phyloP scores from a whole-genome alignment of 2,329 filamentous ascomycete genomes.

The Amphichorda felina region DNA sequence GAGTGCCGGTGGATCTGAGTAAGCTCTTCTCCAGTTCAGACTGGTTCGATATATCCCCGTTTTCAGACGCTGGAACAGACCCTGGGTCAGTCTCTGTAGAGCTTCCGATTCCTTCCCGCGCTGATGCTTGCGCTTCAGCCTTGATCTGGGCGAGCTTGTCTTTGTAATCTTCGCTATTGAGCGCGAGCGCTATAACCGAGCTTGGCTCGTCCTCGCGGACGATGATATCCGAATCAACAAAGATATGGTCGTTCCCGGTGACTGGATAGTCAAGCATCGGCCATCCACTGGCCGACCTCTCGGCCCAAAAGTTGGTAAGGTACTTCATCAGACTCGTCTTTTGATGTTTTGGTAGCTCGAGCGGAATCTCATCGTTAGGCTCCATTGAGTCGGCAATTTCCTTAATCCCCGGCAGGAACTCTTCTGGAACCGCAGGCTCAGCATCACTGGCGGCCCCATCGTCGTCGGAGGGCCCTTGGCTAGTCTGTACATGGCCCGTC shows the following conservation, averaged over 20 bases:
- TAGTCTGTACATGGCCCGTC: conserved; percentile 17
- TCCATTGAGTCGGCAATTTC: conserved; percentile 53
- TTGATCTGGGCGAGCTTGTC: conserved; percentile 63
- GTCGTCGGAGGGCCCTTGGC: conserved; percentile 53
- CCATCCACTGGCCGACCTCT: conserved; percentile 93
- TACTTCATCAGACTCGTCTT: conserved; percentile 91
- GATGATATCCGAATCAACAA: conserved; percentile 93
- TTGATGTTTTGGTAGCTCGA: conserved; percentile 83
- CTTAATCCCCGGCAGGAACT: conserved; percentile 51
- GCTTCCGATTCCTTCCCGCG: conserved; percentile 13
- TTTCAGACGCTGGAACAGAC: conserved; percentile 21
- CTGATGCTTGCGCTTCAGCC: conserved; percentile 30
- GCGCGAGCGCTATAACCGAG: conserved; percentile 85
- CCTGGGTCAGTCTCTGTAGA: background rate
- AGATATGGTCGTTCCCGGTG: conserved; percentile 81
- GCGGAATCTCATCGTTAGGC: conserved; percentile 44
- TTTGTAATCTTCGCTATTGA: conserved; percentile 80
- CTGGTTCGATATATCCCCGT: conserved; percentile 38
- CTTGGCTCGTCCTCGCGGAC: conserved; percentile 96
- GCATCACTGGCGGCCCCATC: conserved; percentile 60
- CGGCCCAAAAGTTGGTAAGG: conserved; percentile 96
- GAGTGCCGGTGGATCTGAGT: conserved; percentile 73
- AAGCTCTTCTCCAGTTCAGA: conserved; percentile 72
- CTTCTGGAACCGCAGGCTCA: conserved; percentile 57
- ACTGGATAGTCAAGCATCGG: conserved; percentile 84